These are phyloP conservation scores for Phoma sp. DNA, from an alignment of 2,329 filamentous ascomycete species.

Conservation along the genomic window DNA sequence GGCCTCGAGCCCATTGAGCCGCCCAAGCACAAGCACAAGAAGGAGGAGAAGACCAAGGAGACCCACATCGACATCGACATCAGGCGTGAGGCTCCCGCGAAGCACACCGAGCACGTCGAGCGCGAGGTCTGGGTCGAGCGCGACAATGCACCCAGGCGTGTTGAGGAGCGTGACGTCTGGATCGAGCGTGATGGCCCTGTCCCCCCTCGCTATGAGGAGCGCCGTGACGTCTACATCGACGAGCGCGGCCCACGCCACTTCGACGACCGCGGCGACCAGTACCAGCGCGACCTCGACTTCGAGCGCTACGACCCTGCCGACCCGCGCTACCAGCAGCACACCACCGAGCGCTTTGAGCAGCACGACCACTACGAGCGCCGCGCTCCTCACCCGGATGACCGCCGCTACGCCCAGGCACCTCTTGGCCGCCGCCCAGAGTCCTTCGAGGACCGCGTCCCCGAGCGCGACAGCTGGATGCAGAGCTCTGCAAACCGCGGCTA, in stretches of 20 bases:
- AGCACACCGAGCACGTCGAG: conserved; percentile 37
- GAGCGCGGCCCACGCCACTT: conserved; percentile 32
- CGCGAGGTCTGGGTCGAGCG: conserved; percentile 41
- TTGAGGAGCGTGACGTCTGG: conserved; percentile 42
- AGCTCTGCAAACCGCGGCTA: conserved; percentile 24
- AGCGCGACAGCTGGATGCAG: conserved; percentile 46
- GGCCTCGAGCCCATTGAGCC: conserved; percentile 41
- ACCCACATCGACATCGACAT: conserved; percentile 43
- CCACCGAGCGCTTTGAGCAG: conserved; percentile 29
- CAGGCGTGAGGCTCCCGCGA: conserved; percentile 32
- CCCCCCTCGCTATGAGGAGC: conserved; percentile 31
- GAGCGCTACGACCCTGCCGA: conserved; percentile 32
- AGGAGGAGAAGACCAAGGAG: conserved; percentile 31
- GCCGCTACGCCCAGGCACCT: conserved; percentile 29
- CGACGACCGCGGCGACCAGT: conserved; percentile 30
- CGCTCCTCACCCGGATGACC: conserved; percentile 23
- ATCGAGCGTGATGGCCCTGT: conserved; percentile 34
- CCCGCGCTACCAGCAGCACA: conserved; percentile 37
- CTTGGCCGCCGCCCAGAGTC: conserved; percentile 43
- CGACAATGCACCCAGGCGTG: conserved; percentile 30
- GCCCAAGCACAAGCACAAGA: conserved; percentile 30
- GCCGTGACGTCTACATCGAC: conserved; percentile 31
- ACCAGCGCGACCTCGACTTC: conserved; percentile 30
- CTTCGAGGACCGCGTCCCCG: conserved; percentile 47
- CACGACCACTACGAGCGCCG: conserved; percentile 26